These are phyloP conservation scores for Sugiyamaella grinbergsii DNA, from an alignment of 1,139 yeast species.

Conservation along the genomic window DNA sequence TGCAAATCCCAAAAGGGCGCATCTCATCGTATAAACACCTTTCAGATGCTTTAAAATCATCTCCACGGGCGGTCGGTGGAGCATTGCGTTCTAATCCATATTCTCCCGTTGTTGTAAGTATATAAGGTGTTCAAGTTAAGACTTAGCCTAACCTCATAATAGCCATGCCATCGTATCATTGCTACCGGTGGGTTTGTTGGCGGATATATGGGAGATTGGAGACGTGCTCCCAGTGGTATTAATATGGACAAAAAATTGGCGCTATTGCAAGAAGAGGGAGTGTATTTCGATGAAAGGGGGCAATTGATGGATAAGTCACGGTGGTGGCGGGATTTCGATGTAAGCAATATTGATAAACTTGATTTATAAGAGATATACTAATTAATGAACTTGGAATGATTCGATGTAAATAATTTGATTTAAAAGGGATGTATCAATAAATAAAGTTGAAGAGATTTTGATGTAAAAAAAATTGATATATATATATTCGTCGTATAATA, in stretches of 20 bases:
- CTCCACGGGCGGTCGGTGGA: slow-evolving; percentile 22
- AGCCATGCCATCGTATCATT: slow-evolving; percentile 22
- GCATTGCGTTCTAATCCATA: slow-evolving; percentile 19
- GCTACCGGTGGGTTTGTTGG: slow-evolving; percentile 19
- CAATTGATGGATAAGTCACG: slow-evolving; percentile 8
- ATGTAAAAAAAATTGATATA: too few relatives aligned
- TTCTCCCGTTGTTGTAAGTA: slow-evolving; percentile 19
- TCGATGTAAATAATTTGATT: too few relatives aligned
- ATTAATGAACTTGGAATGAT: too few relatives aligned
- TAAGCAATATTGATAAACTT: neutral
- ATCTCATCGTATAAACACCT: slow-evolving; percentile 16
- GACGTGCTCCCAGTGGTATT: slow-evolving; percentile 20
- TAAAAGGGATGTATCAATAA: too few relatives aligned
- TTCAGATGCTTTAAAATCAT: slow-evolving; percentile 14
- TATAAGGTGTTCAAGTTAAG: neutral
- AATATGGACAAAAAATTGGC: slow-evolving; percentile 13
- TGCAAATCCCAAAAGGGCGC: slow-evolving; percentile 18
- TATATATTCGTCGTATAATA: too few relatives aligned
- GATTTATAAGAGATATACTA: too few relatives aligned
- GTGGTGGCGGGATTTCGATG: slow-evolving; percentile 18
- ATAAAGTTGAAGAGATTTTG: too few relatives aligned
- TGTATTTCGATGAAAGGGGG: slow-evolving; percentile 15
- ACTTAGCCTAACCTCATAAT: neutral
- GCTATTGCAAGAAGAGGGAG: slow-evolving; percentile 17
- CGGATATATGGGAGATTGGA: slow-evolving; percentile 21